A percentile compares a stretch with the other conserved stretches of the same genome.
These are phyloP conservation scores for Golubevia pallescens DNA, from an alignment of 1,284 basidiomycete genomes.

Conservation along the genomic window DNA sequence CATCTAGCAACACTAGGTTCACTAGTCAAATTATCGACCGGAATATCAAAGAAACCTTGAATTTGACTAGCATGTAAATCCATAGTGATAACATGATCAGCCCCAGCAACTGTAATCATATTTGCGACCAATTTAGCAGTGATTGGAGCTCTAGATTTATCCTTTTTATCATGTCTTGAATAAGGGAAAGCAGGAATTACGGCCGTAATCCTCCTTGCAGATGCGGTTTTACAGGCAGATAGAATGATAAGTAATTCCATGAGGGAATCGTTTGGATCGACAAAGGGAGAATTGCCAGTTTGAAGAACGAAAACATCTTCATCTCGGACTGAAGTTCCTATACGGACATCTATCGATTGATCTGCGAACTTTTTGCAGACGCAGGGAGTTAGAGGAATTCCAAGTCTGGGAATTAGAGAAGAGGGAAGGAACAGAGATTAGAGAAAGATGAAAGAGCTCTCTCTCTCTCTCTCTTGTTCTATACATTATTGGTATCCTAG, in stretches of 20 bases:
- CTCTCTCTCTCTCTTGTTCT: too few relatives aligned
- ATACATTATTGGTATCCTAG: too few relatives aligned
- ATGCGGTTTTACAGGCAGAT: constrained; percentile 95
- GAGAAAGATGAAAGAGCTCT: constrained; percentile 66
- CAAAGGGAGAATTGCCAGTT: constrained; percentile 51
- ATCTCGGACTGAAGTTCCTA: constrained; percentile 88
- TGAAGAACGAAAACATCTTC: constrained; percentile 69
- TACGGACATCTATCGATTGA: constrained; percentile 76
- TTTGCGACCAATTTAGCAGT: constrained; percentile 98
- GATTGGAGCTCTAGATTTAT: constrained; percentile 93
- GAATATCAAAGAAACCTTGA: constrained; percentile 99
- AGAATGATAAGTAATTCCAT: constrained; percentile 82
- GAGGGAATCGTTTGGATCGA: constrained; percentile 58
- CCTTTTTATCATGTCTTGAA: constrained; percentile 96
- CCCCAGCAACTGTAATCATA: constrained; percentile 93
- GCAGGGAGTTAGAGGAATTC: constrained; percentile 85
- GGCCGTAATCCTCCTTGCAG: constrained; percentile 93
- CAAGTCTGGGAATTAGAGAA: constrained; percentile 72
- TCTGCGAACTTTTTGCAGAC: constrained; percentile 90
- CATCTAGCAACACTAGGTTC: constrained; percentile 59
- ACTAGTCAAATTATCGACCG: constrained; percentile 80
- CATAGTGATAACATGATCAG: constrained; percentile 98
- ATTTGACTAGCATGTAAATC: constrained; percentile 98
- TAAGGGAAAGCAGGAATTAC: constrained; percentile 98
- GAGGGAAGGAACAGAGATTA: background rate